These are phyloP conservation scores for Kalanchoe fedtschenkoi DNA, from an alignment of 164 flowering plant genomes.

Conservation along the genomic window DNA sequence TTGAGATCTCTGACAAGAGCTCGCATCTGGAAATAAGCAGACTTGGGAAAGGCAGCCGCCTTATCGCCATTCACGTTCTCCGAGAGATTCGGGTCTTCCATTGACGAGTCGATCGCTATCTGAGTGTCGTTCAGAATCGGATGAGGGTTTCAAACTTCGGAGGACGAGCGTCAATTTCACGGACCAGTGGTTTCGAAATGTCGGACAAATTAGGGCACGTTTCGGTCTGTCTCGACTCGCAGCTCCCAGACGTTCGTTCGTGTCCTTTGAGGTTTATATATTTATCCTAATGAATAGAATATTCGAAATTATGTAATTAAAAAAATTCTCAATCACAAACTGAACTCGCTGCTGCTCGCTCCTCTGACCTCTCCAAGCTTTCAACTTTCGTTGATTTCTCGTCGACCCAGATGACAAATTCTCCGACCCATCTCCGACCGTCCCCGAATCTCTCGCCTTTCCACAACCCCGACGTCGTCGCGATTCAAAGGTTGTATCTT, in stretches of 20 bases:
- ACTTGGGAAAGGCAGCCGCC: neutral
- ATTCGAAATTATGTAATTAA: neutral
- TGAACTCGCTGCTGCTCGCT: neutral
- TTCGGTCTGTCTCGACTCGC: too few relatives aligned
- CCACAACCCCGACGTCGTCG: neutral
- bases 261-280: neutral
- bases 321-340: neutral
- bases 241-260: too few relatives aligned
- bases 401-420: neutral
- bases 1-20: slow-evolving; percentile 40
- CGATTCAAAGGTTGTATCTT: neutral
- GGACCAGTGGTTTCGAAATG: neutral
- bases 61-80: neutral
- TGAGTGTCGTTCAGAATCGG: neutral
- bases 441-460: neutral
- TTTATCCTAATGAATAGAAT: neutral
- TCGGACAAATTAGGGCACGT: slow-evolving; percentile 1
- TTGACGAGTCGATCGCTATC: neutral
- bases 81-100: neutral
- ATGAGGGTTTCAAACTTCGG: neutral
- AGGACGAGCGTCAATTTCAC: neutral
- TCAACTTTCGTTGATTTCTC: neutral
- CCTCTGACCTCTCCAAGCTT: neutral
- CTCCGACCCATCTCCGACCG: neutral
- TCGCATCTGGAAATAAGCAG: slow-evolving; percentile 38